Base-by-base conservation (phyloP, 768 basidiomycete genomes). In the Favolaschia claudopus region DNA sequence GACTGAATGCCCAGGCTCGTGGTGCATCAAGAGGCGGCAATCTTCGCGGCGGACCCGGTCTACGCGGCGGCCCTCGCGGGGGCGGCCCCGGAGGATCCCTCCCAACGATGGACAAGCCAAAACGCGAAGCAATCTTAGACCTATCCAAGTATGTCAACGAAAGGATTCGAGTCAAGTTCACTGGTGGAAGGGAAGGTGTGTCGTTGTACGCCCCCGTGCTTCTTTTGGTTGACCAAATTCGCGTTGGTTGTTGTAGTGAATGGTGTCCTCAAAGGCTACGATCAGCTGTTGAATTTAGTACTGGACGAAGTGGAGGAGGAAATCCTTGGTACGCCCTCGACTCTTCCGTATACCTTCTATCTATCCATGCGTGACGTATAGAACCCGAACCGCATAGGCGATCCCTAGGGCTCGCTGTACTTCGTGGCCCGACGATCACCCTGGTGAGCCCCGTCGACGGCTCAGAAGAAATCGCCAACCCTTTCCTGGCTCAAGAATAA, bases 261-360 rank as follows among this genome's bases (percentile, higher is more conserved):
- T 8, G 97, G 97, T 4, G 84, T 92, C 17, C 76, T 99, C 62
- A 99, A 99, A 76, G 97, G 97, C 24, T 99, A 87, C 68, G 97
- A 99, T 76, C 96, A 98, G 66, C 80, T 99, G 34, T 84, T 99
- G 55, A 99, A 99, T 73, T 89, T 99, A 53, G 97, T 99, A 46
- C 85, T 99, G 46, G 97, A 99, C 74, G 93, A 97, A 58, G 95
- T 99, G 7, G 85, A 89, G 68, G 97, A 99, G 75, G 84, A 91
- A 34, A 64, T 92, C 3, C 82, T 84, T 70, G 87, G 92, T 91
- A 69, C 64, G 79, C 62, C 7, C 31, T 42, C 60, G 49, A 50
- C 55, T 50, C 57, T 59, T 43, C 44, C 61, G 37, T 38, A 50
- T 43, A 48, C 59, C 50, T 53, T 48, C 34, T 25, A n/a, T 25